These are phyloP conservation scores for Calonectria crousiana DNA, from an alignment of 2,329 filamentous ascomycete genomes.

Conservation along the genomic window DNA sequence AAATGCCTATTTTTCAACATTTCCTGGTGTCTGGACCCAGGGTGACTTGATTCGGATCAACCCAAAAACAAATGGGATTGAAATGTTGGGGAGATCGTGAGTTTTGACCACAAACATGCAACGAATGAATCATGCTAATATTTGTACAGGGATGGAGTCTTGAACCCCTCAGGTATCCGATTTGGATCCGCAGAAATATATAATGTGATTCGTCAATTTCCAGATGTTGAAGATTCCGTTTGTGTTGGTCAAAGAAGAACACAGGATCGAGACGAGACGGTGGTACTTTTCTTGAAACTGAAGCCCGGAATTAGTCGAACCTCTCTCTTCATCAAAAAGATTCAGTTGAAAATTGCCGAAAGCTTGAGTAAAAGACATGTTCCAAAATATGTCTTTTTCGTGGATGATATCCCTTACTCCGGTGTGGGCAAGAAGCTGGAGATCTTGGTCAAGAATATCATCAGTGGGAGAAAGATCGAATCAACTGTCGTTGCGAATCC, in stretches of 20 bases:
- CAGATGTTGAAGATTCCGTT: constrained; percentile 14
- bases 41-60: constrained; percentile 13
- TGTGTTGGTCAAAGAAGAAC: constrained; percentile 17
- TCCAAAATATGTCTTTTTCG: constrained; percentile 13
- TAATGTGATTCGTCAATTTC: constrained; percentile 3
- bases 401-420: constrained; percentile 16
- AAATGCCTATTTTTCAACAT: constrained; percentile 7
- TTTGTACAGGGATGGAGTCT: constrained; percentile 11
- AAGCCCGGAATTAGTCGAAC: neutral
- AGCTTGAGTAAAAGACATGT: constrained; percentile 18
- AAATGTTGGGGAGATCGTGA: constrained; percentile 19
- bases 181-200: constrained; percentile 25
- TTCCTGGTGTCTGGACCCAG: constrained; percentile 9
- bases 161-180: constrained; percentile 23
- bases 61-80: neutral
- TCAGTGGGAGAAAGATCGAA: neutral
- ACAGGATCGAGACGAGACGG: constrained; percentile 9
- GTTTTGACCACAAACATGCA: neutral
- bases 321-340: neutral
- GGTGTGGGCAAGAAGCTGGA: constrained; percentile 22
- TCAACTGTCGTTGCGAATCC: constrained; percentile 12
- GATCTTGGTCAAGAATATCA: constrained; percentile 22
- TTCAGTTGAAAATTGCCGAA: neutral
- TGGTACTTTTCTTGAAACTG: constrained; percentile 19
- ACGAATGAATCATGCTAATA: neutral